Evolutionary conservation across 257 asterid genomes (phyloP).

Genomic region (Nicotiana benthamiana): DNA sequence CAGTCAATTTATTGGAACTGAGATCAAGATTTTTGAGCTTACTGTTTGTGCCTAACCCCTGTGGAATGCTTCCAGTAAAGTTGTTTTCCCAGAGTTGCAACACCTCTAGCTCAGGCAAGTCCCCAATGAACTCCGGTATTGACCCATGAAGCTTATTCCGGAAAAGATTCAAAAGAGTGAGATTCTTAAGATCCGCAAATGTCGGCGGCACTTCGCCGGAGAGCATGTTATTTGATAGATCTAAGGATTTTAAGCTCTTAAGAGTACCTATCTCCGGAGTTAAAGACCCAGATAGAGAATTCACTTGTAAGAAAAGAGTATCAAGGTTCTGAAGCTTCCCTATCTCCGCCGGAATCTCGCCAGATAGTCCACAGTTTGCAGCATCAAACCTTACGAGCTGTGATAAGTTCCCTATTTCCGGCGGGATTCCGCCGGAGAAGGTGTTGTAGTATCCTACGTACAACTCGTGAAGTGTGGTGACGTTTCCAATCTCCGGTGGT

Average conservation of each 20-base stretch:
- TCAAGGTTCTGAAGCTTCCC: slow-evolving; percentile 64
- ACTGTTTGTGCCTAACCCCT: slow-evolving; percentile 59
- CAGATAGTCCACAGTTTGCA: slow-evolving; percentile 78
- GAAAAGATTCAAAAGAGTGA: slow-evolving; percentile 76
- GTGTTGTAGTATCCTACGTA: slow-evolving; percentile 74
- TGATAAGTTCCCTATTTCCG: slow-evolving; percentile 65
- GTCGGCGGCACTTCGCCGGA: slow-evolving; percentile 66
- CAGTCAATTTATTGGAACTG: slow-evolving; percentile 85
- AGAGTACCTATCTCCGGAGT: slow-evolving; percentile 65
- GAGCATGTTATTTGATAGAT: slow-evolving; percentile 74
- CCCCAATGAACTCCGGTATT: slow-evolving; percentile 78
- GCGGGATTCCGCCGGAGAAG: slow-evolving; percentile 70
- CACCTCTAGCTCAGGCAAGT: slow-evolving; percentile 70
- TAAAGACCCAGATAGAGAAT: slow-evolving; percentile 54
- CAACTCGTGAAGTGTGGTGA: slow-evolving; percentile 53
- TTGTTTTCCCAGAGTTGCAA: slow-evolving; percentile 94
- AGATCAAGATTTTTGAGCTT: slow-evolving; percentile 62
- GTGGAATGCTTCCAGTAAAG: slow-evolving; percentile 84
- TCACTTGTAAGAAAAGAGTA: slow-evolving; percentile 85
- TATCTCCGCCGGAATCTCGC: slow-evolving; percentile 70
- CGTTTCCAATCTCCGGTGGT: slow-evolving; percentile 65
- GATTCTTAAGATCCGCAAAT: slow-evolving; percentile 57
- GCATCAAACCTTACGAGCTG: slow-evolving; percentile 59
- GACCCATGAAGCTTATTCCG: slow-evolving; percentile 84
- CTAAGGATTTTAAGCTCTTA: slow-evolving; percentile 74